Evolutionary conservation across 164 flowering plant species (phyloP).

Genomic region (Platanus orientalis): DNA sequence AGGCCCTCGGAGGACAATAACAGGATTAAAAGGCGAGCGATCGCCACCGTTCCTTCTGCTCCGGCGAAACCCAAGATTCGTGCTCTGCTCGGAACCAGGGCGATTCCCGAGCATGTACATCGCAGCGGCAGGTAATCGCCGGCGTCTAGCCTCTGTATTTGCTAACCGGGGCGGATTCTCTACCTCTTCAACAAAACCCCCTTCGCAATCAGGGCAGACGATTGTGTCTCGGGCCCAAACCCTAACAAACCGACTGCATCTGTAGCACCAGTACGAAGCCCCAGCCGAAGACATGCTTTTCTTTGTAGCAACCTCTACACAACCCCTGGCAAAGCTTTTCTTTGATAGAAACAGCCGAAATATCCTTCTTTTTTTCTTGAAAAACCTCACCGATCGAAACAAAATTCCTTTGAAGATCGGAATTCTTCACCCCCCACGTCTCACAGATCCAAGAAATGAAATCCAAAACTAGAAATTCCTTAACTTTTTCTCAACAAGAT

Average conservation of each 20-base stretch:
- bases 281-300: conserved; percentile 26
- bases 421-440: too few species aligned
- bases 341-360: too few species aligned
- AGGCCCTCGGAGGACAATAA: conserved; percentile 63
- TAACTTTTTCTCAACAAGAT: too few species aligned
- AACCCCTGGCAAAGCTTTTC: too few species aligned
- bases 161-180: conserved; percentile 26
- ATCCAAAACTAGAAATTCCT: too few species aligned
- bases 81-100: conserved; percentile 15
- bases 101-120: conserved; percentile 39
- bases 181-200: conserved; percentile 64
- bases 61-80: conserved; percentile 29
- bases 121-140: conserved; percentile 33
- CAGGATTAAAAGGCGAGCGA: conserved; percentile 66
- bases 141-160: conserved; percentile 15
- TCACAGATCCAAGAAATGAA: too few species aligned
- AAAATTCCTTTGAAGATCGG: too few species aligned
- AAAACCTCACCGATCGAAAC: too few species aligned
- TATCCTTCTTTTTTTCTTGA: too few species aligned
- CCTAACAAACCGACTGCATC: conserved; percentile 49
- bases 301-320: too few species aligned
- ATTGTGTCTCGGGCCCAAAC: conserved; percentile 23
- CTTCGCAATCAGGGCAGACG: conserved; percentile 62
- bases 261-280: conserved; percentile 73
- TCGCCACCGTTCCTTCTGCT: conserved; percentile 44